Base-by-base conservation (phyloP, 208 protist genomes). In the Trypanosoma caninum region DNA sequence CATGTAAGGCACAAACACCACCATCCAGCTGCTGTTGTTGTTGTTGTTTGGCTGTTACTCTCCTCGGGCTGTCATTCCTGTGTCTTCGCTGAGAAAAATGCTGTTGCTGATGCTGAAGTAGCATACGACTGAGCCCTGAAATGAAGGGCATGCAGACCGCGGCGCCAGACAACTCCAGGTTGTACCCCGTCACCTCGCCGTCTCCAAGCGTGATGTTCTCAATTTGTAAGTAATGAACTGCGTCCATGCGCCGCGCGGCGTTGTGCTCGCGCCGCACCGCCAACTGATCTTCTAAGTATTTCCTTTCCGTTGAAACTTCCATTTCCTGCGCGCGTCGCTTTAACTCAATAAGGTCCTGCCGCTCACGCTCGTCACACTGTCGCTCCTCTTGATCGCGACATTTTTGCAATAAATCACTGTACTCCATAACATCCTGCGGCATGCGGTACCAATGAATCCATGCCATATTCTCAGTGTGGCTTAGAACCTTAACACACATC, bases 281-380 rank as follows among this genome's bases (percentile, higher is more conserved):
- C 18, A 82, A 65, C 63, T 87, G 74, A 6, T 82, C 61, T 59
- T 60, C 72, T 23, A 74, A 68, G 45, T 70, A 70, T 20, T 61
- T 31, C 9, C 53, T 35, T 55, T 87, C 83, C 3, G 70, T 73
- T 10, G 72, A 74, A 28, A 69, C 77, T 59, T 90, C 85, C 67
- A 88, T 73, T 48, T 89, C 83, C 62, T 95, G 89, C 34, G 88
- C 37, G 25, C 68, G 77, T 28, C 83, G 74, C 70, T 97, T 93
- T 23, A 95, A 59, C 56, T 91, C 85, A 46, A 86, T 88, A 3
- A 93, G 64, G 47, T 95, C 89, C 20, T 81, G 74, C 20, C 84
- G 76, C 59, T 93, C 86, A 40, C 78, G 72, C 59, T 92, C 80
- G 34, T 93, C 83, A 55, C 80, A 89, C 48, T 72, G 63, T 38